Conservation (phyloP, 768 basidiomycete genomes). For the Tulasnella sp. region DNA sequence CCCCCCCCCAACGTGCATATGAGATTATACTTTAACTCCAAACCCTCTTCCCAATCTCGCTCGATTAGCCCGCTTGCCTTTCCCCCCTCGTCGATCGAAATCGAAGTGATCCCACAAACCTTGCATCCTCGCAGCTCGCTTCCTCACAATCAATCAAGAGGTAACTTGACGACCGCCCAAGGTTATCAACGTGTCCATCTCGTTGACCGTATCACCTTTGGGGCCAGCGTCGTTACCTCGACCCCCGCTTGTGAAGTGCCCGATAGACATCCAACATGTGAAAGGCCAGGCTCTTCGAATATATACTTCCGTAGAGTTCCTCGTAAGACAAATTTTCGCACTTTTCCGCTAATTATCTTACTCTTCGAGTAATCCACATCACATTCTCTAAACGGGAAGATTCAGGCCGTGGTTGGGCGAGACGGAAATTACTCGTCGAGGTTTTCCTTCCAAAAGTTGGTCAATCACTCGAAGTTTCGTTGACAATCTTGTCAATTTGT, state of each 20-base stretch:
- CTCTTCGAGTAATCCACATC: not conserved
- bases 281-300: not conserved
- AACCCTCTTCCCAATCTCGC: not conserved
- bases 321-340: not conserved
- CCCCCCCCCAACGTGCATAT: not conserved
- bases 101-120: slow-evolving; percentile 1
- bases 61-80: not conserved
- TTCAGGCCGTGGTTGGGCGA: no score
- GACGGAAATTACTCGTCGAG: not conserved
- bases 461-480: not conserved
- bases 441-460: not conserved
- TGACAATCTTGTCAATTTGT: no score
- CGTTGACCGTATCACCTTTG: not conserved
- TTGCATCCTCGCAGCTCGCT: not conserved
- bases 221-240: slow-evolving; percentile 4
- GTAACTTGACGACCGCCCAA: slow-evolving; percentile 1
- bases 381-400: no score
- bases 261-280: not conserved
- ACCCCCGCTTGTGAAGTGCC: not conserved
- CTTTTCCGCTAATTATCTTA: not conserved
- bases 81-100: not conserved
- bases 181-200: not conserved
- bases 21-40: not conserved
- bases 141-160: not conserved
- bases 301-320: slow-evolving; percentile 3